These are phyloP conservation scores for Aspergillus indologenus DNA, from an alignment of 495 filamentous ascomycete species.

Conservation along the genomic window DNA sequence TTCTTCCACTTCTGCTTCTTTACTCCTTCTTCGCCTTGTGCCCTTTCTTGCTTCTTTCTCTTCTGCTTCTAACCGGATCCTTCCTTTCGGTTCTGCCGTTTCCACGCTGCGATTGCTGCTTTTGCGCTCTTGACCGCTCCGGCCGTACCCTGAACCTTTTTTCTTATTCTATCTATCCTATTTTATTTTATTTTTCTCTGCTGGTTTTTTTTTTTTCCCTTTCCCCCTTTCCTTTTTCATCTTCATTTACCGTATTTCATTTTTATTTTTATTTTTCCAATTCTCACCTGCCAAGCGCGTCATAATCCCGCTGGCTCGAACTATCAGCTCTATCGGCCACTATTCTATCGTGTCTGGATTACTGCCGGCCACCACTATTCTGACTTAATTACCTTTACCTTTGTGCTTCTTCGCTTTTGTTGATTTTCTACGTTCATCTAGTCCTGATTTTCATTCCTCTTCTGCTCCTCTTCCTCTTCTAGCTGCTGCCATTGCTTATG, in stretches of 20 bases:
- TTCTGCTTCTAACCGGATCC: conserved; percentile 2
- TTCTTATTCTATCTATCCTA: conserved; percentile 1
- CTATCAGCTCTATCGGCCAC: conserved; percentile 5
- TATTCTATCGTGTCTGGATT: conserved; percentile 5
- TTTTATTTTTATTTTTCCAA: background rate
- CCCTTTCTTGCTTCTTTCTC: conserved; percentile 2
- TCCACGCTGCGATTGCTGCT: conserved; percentile 3
- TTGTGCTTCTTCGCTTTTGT: background rate
- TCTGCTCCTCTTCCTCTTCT: background rate
- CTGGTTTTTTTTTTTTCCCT: background rate
- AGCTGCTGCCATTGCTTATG: background rate
- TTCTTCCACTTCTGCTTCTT: background rate
- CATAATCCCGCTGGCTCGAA: conserved; percentile 4
- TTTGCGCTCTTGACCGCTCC: conserved; percentile 6
- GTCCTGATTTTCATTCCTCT: background rate
- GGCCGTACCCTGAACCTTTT: conserved; percentile 4
- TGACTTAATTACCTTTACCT: conserved; percentile 1
- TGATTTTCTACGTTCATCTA: background rate
- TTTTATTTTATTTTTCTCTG: conserved; percentile 10
- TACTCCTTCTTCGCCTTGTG: background rate
- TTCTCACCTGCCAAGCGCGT: conserved; percentile 4
- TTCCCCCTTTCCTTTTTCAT: too few relatives aligned
- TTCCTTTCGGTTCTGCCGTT: conserved; percentile 5
- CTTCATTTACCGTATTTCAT: background rate
- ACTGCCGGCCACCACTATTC: background rate